A percentile compares a stretch with the other conserved stretches of the same genome.
Conservation (phyloP, 495 filamentous ascomycete genomes). For the Lindgomyces ingoldianus region DNA sequence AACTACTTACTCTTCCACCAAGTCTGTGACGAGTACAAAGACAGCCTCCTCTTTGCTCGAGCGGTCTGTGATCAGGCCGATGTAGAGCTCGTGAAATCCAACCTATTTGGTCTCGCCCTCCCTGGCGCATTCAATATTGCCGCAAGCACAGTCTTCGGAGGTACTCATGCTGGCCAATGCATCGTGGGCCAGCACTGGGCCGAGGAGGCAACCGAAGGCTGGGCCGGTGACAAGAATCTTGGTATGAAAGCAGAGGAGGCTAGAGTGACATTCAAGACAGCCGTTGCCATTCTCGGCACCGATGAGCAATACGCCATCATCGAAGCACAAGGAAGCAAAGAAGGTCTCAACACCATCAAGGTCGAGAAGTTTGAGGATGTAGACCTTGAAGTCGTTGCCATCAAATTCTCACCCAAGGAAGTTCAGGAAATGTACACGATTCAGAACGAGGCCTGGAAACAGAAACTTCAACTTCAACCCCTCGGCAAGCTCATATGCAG, state of each 20-base stretch:
- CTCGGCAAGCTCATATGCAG: constrained; percentile 45
- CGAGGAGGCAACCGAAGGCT: constrained; percentile 25
- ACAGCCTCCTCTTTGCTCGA: constrained; percentile 66
- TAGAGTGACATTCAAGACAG: constrained; percentile 46
- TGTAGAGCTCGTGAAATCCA: constrained; percentile 62
- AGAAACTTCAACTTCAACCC: constrained; percentile 35
- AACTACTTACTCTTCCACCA: constrained; percentile 82
- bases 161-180: constrained; percentile 48
- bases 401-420: constrained; percentile 48
- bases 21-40: constrained; percentile 78
- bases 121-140: constrained; percentile 78
- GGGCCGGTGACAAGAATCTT: constrained; percentile 7
- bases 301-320: constrained; percentile 36
- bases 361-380: constrained; percentile 49
- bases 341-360: constrained; percentile 34
- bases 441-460: constrained; percentile 31
- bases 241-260: constrained; percentile 41
- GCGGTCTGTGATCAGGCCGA: constrained; percentile 67
- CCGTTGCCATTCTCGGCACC: constrained; percentile 43
- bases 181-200: constrained; percentile 44
- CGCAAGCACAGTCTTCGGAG: constrained; percentile 61
- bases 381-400: constrained; percentile 59
- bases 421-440: constrained; percentile 48
- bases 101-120: constrained; percentile 51
- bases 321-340: background rate